Percentiles rank a stretch among this genome's conserved stretches.
phyloP scores from a whole-genome alignment of 2,329 filamentous ascomycete genomes.

The Diaporthe amygdali region DNA sequence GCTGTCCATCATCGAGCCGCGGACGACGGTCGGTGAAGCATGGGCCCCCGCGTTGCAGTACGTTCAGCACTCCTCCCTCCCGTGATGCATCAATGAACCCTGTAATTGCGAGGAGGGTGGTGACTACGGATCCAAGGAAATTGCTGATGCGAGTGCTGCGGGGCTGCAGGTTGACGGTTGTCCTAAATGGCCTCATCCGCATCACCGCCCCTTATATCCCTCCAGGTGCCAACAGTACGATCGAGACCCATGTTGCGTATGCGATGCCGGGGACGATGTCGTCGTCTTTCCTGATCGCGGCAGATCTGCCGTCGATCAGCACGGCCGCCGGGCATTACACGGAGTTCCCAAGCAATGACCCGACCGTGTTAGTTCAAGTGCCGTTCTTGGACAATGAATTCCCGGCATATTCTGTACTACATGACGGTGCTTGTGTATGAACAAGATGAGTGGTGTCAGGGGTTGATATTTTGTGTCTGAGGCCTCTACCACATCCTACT shows the following conservation, averaged over 20 bases:
- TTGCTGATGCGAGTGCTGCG: background rate
- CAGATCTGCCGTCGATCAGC: conserved; percentile 35
- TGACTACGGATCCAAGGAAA: background rate
- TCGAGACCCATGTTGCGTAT: conserved; percentile 31
- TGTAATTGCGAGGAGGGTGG: background rate
- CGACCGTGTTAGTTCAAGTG: conserved; percentile 38
- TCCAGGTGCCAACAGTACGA: conserved; percentile 22
- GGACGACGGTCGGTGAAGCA: conserved; percentile 37
- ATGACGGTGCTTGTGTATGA: conserved; percentile 34
- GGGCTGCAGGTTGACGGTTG: conserved; percentile 32
- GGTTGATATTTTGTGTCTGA: background rate
- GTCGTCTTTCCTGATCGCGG: conserved; percentile 38
- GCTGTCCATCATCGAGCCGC: conserved; percentile 39
- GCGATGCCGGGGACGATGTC: conserved; percentile 36
- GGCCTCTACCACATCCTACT: background rate
- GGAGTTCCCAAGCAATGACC: conserved; percentile 40
- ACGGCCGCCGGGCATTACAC: conserved; percentile 36
- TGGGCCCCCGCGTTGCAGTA: conserved; percentile 40
- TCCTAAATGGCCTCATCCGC: conserved; percentile 39
- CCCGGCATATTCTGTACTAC: conserved; percentile 35
- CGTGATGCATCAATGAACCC: too few species aligned
- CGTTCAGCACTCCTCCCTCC: background rate
- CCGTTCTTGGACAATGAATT: conserved; percentile 33
- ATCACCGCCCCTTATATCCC: conserved; percentile 35
- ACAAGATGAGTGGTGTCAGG: background rate